Evolutionary conservation across 2,329 filamentous ascomycete species (phyloP).

Genomic region (Hypoxylon sp.): DNA sequence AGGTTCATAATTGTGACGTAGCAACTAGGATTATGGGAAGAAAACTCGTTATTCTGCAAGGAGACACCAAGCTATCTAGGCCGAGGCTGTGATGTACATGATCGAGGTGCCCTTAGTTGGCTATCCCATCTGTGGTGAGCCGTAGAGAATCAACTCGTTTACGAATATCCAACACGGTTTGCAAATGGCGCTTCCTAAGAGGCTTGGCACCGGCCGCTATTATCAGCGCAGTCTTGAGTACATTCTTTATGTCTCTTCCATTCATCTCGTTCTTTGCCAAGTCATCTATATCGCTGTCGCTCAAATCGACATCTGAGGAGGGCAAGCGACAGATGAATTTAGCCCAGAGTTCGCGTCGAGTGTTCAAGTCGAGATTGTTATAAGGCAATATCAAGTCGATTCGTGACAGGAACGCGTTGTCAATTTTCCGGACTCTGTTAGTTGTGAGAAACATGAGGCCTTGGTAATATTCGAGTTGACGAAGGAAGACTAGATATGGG

Average conservation of each 20-base stretch:
- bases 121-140: not conserved
- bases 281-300: slow-evolving; percentile 7
- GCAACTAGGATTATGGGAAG: no score
- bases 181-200: not conserved
- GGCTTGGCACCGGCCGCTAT: not conserved
- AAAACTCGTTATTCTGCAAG: no score
- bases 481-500: slow-evolving; percentile 11
- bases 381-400: slow-evolving; percentile 17
- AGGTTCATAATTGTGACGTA: no score
- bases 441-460: slow-evolving; percentile 20
- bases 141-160: slow-evolving; percentile 9
- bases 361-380: not conserved
- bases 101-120: not conserved
- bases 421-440: slow-evolving; percentile 6
- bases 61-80: no score
- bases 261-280: slow-evolving; percentile 5
- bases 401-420: slow-evolving; percentile 13
- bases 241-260: slow-evolving; percentile 16
- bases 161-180: not conserved
- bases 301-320: not conserved
- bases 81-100: not conserved
- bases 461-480: slow-evolving; percentile 21
- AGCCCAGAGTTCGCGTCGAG: slow-evolving; percentile 5
- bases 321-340: slow-evolving; percentile 1
- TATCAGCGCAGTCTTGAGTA: slow-evolving; percentile 9